Evolutionary conservation across 768 basidiomycete genomes (phyloP), one percentile per base, ranked within the genome.

Genomic region (Tylopilus subfusipes): DNA sequence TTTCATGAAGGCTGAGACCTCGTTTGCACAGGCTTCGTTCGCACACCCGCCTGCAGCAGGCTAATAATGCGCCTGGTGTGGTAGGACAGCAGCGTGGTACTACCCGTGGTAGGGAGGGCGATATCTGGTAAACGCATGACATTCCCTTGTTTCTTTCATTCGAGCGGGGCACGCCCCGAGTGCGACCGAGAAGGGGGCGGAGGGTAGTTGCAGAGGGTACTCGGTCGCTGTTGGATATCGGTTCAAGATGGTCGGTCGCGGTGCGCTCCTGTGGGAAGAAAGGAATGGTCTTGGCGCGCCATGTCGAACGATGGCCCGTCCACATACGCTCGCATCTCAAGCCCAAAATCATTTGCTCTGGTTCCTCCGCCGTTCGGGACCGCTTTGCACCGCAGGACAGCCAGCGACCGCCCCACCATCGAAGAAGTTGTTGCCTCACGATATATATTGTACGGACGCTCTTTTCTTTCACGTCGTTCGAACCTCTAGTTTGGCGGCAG

Each of bases 41-140:
- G 56, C 88, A 90, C 77, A 90, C 79, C 42, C 86, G 89, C 64
- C 90, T 90, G 75, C 87, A 89, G 68, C 85, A 85, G 63, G 71
- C 73, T 2, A 74, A 74, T 2, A 74, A 74, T 36, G 76, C 84
- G 42, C 82, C 78, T 55, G 75, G 76, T 62, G 73, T 74, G 29
- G 73, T 75, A 33, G 76, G 75, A 22, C 78, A 77, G 63, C 78
- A 75, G 58, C 79, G 78, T 56, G 62, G 68, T 51, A 53, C 68
- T 46, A 58, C 70, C 44, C 72, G 73, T 55, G 73, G 76, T 43
- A 72, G 77, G 60, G 79, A 77, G 13, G 77, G 72, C 40, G 75
- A 79, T 43, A 64, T 74, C 62, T 81, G 80, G 80, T 80, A 73
- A 63, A 66, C 16, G 55, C 56, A 47, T 59, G 31, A 42, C 45